Evolutionary conservation across 495 filamentous ascomycete genomes (phyloP).

Genomic region (Podospora pseudoanserina): DNA sequence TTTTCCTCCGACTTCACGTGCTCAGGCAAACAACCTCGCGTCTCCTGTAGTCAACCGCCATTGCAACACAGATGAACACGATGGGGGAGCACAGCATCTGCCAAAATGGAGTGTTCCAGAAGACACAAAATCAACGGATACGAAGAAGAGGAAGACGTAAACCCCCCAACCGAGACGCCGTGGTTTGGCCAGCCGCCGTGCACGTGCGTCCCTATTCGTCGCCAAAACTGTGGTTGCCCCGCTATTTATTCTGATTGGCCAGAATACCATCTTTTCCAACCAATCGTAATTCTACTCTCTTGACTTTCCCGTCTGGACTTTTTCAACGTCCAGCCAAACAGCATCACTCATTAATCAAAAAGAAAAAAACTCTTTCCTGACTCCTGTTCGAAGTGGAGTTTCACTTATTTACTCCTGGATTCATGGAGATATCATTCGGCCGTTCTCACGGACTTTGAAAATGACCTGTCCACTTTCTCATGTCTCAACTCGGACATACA

Average conservation of each 20-base stretch:
- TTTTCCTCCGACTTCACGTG: neutral
- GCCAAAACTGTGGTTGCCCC: conserved; percentile 7
- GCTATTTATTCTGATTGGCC: conserved; percentile 27
- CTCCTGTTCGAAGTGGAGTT: neutral
- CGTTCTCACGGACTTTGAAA: neutral
- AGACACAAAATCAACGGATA: neutral
- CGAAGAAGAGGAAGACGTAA: conserved; percentile 21
- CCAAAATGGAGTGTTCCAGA: conserved; percentile 6
- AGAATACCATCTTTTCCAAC: conserved; percentile 21
- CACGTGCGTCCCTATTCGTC: conserved; percentile 22
- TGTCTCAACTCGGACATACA: conserved; percentile 5
- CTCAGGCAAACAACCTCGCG: neutral
- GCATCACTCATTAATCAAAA: conserved; percentile 8
- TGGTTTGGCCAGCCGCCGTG: conserved; percentile 23
- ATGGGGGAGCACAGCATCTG: conserved; percentile 19
- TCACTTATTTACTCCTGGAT: neutral
- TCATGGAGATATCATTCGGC: neutral
- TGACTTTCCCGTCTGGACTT: neutral
- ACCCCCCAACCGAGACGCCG: conserved; percentile 24
- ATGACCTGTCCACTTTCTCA: neutral
- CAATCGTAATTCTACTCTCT: conserved; percentile 13
- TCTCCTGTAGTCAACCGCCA: neutral
- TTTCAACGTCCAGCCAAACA: neutral
- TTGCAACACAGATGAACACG: neutral
- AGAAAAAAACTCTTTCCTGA: neutral